Evolutionary conservation across 768 basidiomycete species (phyloP), one percentile per base, ranked within the genome.

Genomic region (Boletus patriciae): DNA sequence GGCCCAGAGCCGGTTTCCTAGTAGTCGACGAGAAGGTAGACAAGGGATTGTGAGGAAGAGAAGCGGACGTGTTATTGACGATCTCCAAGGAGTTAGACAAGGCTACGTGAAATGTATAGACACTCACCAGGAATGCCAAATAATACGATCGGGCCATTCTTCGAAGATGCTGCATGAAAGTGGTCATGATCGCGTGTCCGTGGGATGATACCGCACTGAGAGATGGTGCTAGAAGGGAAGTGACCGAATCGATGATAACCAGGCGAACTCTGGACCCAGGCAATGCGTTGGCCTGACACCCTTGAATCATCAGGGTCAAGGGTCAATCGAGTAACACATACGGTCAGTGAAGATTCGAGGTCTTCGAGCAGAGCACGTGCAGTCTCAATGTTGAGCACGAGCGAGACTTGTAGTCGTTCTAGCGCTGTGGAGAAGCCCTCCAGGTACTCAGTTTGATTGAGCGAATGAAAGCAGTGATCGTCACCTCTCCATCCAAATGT

Each of bases 161-260:
- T 46, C 83, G 80, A 25, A 91, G 76, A 50, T 84, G 79, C 2
- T 78, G 80, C 85, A 91, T 89, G 54, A 91, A 82, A 3, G 79
- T 78, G 0, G 80, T 80, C 88, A 91, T 90, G 18, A 81, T 72
- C 0, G 88, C 85, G 66, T 92, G 90, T 6, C 90, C 90, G 73
- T 90, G 83, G 3, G 87, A 81, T 5, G 89, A 86, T 4, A 83
- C 75, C 0, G 81, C 82, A 62, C 81, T 88, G 21, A 92, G 75
- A 43, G 80, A 72, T 2, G 87, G 84, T 10, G 81, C 79, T 13
- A 92, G 66, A 25, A 92, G 76, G 16, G 85, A 75, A 2, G 89
- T 87, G 40, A 90, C 73, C 18, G 77, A 66, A 65, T 92, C 90
- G 31, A 92, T 76, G 12, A 91, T 82, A 9, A 92, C 64, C 47